Evolutionary conservation across 352 stramenopile species (phyloP).

Genomic region (Globisporangium viniferum): DNA sequence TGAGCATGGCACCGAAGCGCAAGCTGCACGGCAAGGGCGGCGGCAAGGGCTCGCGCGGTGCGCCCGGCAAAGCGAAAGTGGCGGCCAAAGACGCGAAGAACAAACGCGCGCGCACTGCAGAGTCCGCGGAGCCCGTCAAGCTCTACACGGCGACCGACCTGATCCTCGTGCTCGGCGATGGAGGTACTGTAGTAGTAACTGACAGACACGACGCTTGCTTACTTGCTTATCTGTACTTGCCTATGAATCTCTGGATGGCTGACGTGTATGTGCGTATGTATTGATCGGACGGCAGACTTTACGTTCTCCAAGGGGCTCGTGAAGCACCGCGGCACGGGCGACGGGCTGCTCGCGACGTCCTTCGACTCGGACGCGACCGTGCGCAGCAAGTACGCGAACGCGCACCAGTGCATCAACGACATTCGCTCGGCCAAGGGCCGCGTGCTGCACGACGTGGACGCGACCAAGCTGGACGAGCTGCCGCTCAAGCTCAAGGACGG

Average conservation of each 20-base stretch:
- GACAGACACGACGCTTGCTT: no score
- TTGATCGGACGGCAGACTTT: conserved; percentile 45
- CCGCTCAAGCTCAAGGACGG: conserved; percentile 25
- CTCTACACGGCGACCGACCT: conserved; percentile 54
- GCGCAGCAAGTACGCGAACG: conserved; percentile 76
- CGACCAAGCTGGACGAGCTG: conserved; percentile 68
- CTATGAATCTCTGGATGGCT: not conserved
- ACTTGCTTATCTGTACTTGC: not conserved
- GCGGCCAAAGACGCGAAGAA: not conserved
- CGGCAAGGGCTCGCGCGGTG: conserved; percentile 18
- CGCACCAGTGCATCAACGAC: conserved; percentile 58
- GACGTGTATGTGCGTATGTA: not conserved
- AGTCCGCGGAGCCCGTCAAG: conserved; percentile 12
- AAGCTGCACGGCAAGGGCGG: conserved; percentile 29
- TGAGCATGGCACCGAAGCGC: conserved; percentile 26
- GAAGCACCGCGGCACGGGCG: conserved; percentile 55
- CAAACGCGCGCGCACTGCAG: conserved; percentile 27
- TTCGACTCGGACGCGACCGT: conserved; percentile 71
- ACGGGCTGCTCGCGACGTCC: conserved; percentile 66
- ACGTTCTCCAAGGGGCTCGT: conserved; percentile 73
- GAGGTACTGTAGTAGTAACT: conserved; percentile 24
- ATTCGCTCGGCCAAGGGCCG: conserved; percentile 36
- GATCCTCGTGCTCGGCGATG: conserved; percentile 79
- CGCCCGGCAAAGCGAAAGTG: not conserved
- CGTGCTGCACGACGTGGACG: conserved; percentile 80